Evolutionary conservation across 768 basidiomycete species (phyloP).

Genomic region (Leucocoprinus leucothites): DNA sequence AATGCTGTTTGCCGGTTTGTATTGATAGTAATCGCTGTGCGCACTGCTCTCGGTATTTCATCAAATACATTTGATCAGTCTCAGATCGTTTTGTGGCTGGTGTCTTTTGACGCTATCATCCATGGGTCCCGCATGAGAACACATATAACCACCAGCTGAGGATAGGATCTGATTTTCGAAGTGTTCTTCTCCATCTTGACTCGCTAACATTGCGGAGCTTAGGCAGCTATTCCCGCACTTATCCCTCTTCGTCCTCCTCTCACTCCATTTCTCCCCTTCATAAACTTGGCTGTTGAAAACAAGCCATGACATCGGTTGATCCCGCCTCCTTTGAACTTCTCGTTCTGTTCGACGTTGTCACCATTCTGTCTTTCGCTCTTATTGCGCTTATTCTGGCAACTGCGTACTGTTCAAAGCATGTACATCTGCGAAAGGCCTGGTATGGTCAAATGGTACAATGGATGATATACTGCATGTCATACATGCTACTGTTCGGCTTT

Average conservation of each 20-base stretch:
- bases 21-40: too few species aligned
- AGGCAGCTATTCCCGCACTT: background rate
- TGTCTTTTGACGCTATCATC: too few species aligned
- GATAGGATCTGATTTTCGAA: background rate
- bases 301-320: background rate
- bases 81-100: too few species aligned
- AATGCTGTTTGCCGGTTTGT: too few species aligned
- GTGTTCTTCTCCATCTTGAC: background rate
- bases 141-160: background rate
- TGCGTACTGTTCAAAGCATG: conserved; percentile 6
- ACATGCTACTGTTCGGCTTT: conserved; percentile 9
- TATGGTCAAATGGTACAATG: conserved; percentile 12
- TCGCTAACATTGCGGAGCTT: background rate
- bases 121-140: too few species aligned
- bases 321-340: background rate
- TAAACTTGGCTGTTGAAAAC: background rate
- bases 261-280: background rate
- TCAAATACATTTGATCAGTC: too few species aligned
- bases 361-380: conserved; percentile 5
- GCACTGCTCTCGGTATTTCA: background rate
- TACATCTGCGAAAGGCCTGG: conserved; percentile 2
- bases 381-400: conserved; percentile 1
- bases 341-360: conserved; percentile 1
- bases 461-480: conserved; percentile 10
- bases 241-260: background rate